These are phyloP conservation scores for Ganoderma resinaceum DNA, from an alignment of 1,284 basidiomycete species.

Conservation along the genomic window DNA sequence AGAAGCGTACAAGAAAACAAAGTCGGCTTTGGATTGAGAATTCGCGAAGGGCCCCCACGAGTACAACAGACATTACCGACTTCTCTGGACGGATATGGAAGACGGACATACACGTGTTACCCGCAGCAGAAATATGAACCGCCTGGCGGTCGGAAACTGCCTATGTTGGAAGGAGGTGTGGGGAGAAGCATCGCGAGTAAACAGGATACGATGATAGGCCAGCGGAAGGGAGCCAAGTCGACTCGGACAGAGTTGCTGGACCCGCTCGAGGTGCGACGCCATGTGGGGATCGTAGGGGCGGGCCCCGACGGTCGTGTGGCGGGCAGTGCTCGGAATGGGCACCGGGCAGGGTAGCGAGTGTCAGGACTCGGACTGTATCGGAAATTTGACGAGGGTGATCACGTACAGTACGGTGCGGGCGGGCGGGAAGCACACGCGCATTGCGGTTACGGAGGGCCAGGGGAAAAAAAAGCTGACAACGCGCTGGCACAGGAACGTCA, in stretches of 20 bases:
- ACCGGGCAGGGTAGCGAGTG: no score
- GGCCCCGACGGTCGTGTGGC: not conserved
- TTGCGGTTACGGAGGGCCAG: not conserved
- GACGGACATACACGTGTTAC: not conserved
- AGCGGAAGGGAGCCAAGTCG: not conserved
- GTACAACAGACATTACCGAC: not conserved
- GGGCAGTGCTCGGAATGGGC: not conserved
- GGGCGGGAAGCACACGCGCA: no score
- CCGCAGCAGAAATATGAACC: not conserved
- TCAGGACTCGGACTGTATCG: not conserved
- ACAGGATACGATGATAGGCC: not conserved
- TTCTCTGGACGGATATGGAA: not conserved
- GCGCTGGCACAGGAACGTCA: not conserved
- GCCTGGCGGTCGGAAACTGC: not conserved
- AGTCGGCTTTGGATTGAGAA: not conserved
- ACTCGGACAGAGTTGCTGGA: not conserved
- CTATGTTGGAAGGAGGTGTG: not conserved
- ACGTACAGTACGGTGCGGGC: not conserved
- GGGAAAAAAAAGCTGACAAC: not conserved
- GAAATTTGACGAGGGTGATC: not conserved
- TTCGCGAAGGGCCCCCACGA: not conserved
- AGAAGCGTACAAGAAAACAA: not conserved
- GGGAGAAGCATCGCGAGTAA: not conserved
- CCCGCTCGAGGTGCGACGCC: not conserved
- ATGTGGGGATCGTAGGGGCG: not conserved